Base-by-base conservation (phyloP, 2,329 filamentous ascomycete species). In the Cytospora leucostoma region DNA sequence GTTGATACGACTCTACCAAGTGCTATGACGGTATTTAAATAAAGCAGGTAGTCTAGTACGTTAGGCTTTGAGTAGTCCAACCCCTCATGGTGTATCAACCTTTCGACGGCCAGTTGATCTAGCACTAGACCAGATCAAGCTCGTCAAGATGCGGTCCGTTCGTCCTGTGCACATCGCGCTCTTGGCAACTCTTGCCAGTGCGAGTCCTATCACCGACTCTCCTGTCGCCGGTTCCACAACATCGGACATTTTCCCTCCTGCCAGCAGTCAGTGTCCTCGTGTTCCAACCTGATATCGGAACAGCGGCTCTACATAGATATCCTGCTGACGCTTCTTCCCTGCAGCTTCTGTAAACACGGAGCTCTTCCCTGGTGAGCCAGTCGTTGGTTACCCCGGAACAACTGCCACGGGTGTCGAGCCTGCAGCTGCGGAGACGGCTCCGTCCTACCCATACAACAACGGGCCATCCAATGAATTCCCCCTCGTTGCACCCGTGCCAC, bases 391-490 rank as follows among this genome's bases (percentile, higher is more conserved):
- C 50, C 65, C 67, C 13, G 70, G 70, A 7, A 66, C 70, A 11
- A 74, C 71, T 0, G 63, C 66, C 10, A 74, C 73, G 5, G 73
- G 73, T 2, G 61, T 57, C 1, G 69, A 74, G 55, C 70, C 73
- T 4, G 71, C 70, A 1, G 71, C 71, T 17, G 70, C 68, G 21
- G 64, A 72, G 55, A 73, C 71, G 1, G 72, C 72, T 7, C 65
- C 70, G 11, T 51, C 63, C 1, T 74, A 73, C 33, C 72, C 73
- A 5, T 66, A 69, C 61, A 73, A 73, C 59, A 50, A 65, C 4
- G 71, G 70, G 12, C 66, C 69, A 8, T 64, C 70, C n/a, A 68
- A 69, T 56, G 66, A 72, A 33, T 74, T 74, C 62, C 73, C 73
- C 7, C 68, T 74, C n/a, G 65, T 72, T 6, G 68, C 69, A 2